Evolutionary conservation across 805 yeast species (phyloP).

Genomic region (Candida nemodendra): DNA sequence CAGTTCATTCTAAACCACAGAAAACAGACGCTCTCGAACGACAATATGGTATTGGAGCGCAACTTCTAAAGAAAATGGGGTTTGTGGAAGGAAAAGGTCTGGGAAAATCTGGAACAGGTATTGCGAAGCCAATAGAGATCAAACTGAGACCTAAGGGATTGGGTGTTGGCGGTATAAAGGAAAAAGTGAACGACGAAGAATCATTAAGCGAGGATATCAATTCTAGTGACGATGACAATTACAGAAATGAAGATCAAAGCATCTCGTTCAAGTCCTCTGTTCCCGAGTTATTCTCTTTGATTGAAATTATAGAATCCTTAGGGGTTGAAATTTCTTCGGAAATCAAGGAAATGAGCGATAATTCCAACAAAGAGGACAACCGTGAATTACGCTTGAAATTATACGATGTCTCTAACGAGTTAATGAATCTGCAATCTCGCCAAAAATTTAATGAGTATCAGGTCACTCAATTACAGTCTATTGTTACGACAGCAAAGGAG

Average conservation of each 20-base stretch:
- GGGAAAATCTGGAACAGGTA: constrained; percentile 74
- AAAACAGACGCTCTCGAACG: constrained; percentile 1
- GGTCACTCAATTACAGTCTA: constrained; percentile 8
- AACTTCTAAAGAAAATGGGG: constrained; percentile 80
- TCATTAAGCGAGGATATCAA: constrained; percentile 21
- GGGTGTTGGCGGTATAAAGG: constrained; percentile 70
- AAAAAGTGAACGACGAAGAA: constrained; percentile 28
- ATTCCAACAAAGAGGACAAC: constrained; percentile 6
- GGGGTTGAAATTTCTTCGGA: constrained; percentile 37
- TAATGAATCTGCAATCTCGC: constrained; percentile 11
- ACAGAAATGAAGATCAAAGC: neutral
- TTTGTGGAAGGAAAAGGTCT: constrained; percentile 80
- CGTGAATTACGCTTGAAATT: constrained; percentile 21
- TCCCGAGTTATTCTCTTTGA: constrained; percentile 36
- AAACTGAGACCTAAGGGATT: constrained; percentile 60
- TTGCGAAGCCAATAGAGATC: constrained; percentile 75
- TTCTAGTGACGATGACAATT: constrained; percentile 27
- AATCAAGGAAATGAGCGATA: constrained; percentile 37
- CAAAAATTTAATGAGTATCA: constrained; percentile 15
- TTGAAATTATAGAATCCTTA: constrained; percentile 35
- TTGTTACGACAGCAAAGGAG: constrained; percentile 3
- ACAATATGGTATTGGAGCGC: constrained; percentile 83
- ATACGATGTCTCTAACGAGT: constrained; percentile 11
- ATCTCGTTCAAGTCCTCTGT: constrained; percentile 14
- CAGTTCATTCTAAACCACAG: constrained; percentile 1